Base-by-base conservation (phyloP, 2,329 filamentous ascomycete species). In the Zymoseptoria tritici region DNA sequence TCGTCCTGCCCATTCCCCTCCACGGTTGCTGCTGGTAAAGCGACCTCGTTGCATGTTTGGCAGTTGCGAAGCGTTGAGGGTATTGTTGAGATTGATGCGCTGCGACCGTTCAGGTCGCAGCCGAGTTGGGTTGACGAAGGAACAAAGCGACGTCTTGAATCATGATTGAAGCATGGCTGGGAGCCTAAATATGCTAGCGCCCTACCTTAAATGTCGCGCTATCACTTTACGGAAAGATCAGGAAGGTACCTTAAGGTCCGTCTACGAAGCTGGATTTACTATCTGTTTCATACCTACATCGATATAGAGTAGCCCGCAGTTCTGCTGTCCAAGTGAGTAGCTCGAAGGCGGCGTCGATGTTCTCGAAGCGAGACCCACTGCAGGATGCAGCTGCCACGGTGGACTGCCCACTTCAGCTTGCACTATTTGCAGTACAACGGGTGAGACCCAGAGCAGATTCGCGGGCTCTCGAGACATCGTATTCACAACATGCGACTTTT, bases 401-500 rank as follows among this genome's bases (percentile, higher is more conserved):
- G 21, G 4, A 22, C 21, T 22, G 21, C 21, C 21, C 21, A 22
- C 21, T 22, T 22, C 21, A 22, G 21, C 21, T 22, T 2, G 21
- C 21, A 22, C 21, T 22, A 22, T 29, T 29, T 9, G 26, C 26
- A 29, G 2, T 29, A 4, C 26, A 29, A 29, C 26, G 7, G 7
- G 8, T 29, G 26, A 29, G 7, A 29, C 8, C 2, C 7, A 29
- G 26, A 29, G 26, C 26, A 29, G 26, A 29, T 4, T 9, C 26
- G 26, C 7, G 26, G 3, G 26, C 26, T 29, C 26, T 29, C 26
- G 7, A 9, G 9, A 9, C 26, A 29, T 29, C 8, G 7, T 9
- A 4, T 29, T 1, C 7, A 4, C 26, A 29, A 29, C 4, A 61
- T 61, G 59, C 57, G 59, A 13, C 49, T 58, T 11, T 31, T 61